Conservation (phyloP, 164 flowering plant species). For the Piper longum region DNA sequence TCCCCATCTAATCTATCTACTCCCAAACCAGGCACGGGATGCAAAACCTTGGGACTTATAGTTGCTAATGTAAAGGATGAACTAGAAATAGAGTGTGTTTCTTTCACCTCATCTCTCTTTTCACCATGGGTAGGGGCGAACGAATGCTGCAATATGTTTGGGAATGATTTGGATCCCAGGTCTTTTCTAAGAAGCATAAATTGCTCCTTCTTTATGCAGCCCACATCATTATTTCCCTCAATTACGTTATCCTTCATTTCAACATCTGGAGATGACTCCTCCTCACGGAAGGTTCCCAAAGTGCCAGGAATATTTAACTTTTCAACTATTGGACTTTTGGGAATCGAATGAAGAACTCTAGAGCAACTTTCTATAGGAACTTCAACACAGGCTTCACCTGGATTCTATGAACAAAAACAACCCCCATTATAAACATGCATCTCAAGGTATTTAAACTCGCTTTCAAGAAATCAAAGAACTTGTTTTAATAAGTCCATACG, state of each 20-base stretch:
- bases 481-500: too few relatives aligned
- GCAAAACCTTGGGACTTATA: slow-evolving; percentile 13
- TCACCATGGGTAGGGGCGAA: slow-evolving; percentile 22
- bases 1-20: slow-evolving; percentile 35
- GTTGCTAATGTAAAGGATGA: slow-evolving; percentile 42
- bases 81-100: slow-evolving; percentile 26
- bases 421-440: neutral
- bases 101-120: slow-evolving; percentile 21
- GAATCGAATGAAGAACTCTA: neutral
- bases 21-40: slow-evolving; percentile 12
- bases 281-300: slow-evolving; percentile 14
- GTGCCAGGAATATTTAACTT: slow-evolving; percentile 24
- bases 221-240: slow-evolving; percentile 20
- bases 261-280: slow-evolving; percentile 17
- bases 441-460: neutral
- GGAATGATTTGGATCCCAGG: slow-evolving; percentile 22
- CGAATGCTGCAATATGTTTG: slow-evolving; percentile 19
- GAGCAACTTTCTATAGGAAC: neutral
- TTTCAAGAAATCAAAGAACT: neutral
- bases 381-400: slow-evolving; percentile 6
- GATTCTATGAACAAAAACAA: slow-evolving; percentile 16
- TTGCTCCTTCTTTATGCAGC: slow-evolving; percentile 41
- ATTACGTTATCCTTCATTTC: slow-evolving; percentile 22
- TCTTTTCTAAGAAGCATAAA: slow-evolving; percentile 19
- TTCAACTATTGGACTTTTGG: slow-evolving; percentile 15